These are phyloP conservation scores for Penicillium sp. DNA, from an alignment of 2,329 filamentous ascomycete genomes.

Conservation along the genomic window DNA sequence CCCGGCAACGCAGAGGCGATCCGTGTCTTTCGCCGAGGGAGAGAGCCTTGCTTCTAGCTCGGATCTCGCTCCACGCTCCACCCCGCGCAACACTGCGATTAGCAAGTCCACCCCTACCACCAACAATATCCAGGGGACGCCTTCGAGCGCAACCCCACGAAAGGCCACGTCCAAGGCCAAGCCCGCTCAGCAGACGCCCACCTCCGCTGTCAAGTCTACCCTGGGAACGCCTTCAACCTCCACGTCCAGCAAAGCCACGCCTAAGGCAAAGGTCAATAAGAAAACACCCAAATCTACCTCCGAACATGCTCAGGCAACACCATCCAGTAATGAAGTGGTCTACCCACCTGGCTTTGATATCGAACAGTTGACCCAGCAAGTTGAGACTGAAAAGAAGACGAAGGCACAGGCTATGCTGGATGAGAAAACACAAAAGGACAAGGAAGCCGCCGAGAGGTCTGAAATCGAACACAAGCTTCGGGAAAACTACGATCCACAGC, in stretches of 20 bases:
- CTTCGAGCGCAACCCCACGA: not conserved
- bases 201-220: not conserved
- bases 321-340: not conserved
- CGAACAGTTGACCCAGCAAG: not conserved
- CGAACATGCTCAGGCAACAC: not conserved
- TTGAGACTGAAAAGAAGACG: not conserved
- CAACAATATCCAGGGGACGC: not conserved
- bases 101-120: not conserved
- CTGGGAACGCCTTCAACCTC: not conserved
- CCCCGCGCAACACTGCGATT: not conserved
- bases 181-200: not conserved
- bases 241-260: not conserved
- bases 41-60: conserved; percentile 13
- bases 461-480: not conserved
- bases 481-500: not conserved
- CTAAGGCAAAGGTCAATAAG: not conserved
- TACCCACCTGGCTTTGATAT: not conserved
- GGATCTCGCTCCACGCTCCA: not conserved
- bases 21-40: conserved; percentile 29
- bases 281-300: not conserved
- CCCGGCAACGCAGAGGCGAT: conserved; percentile 20
- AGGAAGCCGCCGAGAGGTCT: not conserved
- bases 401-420: not conserved
- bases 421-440: not conserved
- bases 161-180: not conserved